Conservation (phyloP, 495 filamentous ascomycete genomes). For the Aspergillus homomorphus region DNA sequence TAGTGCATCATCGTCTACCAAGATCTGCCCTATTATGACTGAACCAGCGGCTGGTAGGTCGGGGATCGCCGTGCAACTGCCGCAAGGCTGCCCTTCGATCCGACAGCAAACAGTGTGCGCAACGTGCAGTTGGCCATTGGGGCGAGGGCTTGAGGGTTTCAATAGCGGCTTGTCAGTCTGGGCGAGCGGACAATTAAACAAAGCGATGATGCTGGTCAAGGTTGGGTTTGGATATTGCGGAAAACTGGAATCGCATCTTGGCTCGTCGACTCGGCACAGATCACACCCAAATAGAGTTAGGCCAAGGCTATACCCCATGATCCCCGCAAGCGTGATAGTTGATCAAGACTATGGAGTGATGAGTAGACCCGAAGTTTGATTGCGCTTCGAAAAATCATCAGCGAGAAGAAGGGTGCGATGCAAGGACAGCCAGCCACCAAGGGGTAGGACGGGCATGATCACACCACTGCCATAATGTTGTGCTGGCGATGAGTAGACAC, state of each 20-base stretch:
- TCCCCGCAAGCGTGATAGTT: neutral
- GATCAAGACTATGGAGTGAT: neutral
- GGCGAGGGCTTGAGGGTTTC: neutral
- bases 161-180: neutral
- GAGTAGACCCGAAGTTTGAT: neutral
- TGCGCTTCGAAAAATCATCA: neutral
- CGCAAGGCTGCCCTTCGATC: slow-evolving; percentile 5
- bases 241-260: slow-evolving; percentile 1
- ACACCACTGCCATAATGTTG: neutral
- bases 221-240: slow-evolving; percentile 10
- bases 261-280: neutral
- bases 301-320: neutral
- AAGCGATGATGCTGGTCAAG: neutral
- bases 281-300: neutral
- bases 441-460: slow-evolving; percentile 3
- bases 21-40: neutral
- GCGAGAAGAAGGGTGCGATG: neutral
- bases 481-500: neutral
- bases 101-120: neutral
- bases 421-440: slow-evolving; percentile 7
- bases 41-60: slow-evolving; percentile 6
- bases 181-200: neutral
- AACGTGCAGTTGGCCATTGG: slow-evolving; percentile 8
- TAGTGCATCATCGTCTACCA: neutral
- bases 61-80: slow-evolving; percentile 2